Percentiles rank a stretch among this genome's conserved stretches.
Evolutionary conservation across 441 rosid species (phyloP).

Genomic region (Iberis amara): DNA sequence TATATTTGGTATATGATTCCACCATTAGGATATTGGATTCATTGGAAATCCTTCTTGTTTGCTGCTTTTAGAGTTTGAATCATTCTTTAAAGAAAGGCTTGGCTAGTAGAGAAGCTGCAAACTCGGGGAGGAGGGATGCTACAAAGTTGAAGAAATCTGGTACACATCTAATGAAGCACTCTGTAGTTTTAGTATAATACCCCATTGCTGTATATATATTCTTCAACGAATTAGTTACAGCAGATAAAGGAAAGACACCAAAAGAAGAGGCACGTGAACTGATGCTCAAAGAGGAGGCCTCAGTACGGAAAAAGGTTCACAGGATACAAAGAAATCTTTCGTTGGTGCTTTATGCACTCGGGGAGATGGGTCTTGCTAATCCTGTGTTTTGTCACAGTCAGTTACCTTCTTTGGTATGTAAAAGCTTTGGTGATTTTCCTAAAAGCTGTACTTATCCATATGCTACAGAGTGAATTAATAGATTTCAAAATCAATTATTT

Average conservation of each 20-base stretch:
- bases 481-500: background rate
- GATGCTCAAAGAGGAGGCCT: conserved; percentile 90
- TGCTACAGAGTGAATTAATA: conserved; percentile 2
- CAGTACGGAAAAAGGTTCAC: conserved; percentile 61
- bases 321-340: conserved; percentile 64
- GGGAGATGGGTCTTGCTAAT: conserved; percentile 86
- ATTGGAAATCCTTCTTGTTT: conserved; percentile 18
- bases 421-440: conserved; percentile 6
- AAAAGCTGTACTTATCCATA: conserved; percentile 11
- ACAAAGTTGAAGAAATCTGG: conserved; percentile 81
- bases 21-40: conserved; percentile 6
- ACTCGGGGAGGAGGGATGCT: conserved; percentile 58
- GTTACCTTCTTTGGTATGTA: conserved; percentile 81
- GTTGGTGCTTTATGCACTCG: conserved; percentile 73
- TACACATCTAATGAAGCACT: conserved; percentile 29
- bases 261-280: conserved; percentile 96
- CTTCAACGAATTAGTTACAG: conserved; percentile 18
- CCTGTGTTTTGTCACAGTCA: conserved; percentile 96
- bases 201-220: conserved; percentile 1
- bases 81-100: conserved; percentile 61
- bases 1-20: conserved; percentile 1
- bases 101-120: conserved; percentile 47
- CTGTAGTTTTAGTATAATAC: conserved; percentile 9
- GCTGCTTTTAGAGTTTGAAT: conserved; percentile 47
- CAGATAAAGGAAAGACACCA: conserved; percentile 90